These are phyloP conservation scores for Gossypium aridum DNA, from an alignment of 441 rosid genomes.

Conservation along the genomic window DNA sequence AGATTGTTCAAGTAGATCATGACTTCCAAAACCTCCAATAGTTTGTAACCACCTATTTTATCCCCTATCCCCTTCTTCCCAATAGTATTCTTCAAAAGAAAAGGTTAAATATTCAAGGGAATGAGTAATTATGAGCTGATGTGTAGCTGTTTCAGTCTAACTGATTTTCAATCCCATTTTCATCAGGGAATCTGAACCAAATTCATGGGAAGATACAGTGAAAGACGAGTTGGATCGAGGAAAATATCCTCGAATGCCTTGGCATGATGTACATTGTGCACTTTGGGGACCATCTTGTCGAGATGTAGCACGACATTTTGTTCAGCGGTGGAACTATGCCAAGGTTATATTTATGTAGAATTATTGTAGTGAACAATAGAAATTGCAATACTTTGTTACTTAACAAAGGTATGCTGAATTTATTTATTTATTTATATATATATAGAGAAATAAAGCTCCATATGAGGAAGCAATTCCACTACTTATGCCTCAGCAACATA, in stretches of 20 bases:
- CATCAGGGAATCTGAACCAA: constrained; percentile 96
- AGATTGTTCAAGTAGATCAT: background rate
- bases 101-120: background rate
- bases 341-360: constrained; percentile 47
- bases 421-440: background rate
- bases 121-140: constrained; percentile 3
- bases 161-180: constrained; percentile 8
- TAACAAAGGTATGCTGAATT: constrained; percentile 9
- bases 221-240: constrained; percentile 89
- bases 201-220: constrained; percentile 98
- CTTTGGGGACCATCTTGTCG: constrained; percentile 99
- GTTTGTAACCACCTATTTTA: background rate
- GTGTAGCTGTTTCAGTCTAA: constrained; percentile 4
- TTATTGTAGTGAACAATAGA: background rate
- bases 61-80: background rate
- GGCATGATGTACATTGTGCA: constrained; percentile 99
- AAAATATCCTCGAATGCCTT: constrained; percentile 97
- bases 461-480: constrained; percentile 93
- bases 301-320: constrained; percentile 94
- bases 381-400: background rate
- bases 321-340: constrained; percentile 99
- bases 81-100: background rate
- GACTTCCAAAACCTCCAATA: background rate
- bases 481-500: constrained; percentile 98
- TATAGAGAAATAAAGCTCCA: constrained; percentile 92